Conservation (phyloP, 164 flowering plant genomes). For the Vitis riparia region DNA sequence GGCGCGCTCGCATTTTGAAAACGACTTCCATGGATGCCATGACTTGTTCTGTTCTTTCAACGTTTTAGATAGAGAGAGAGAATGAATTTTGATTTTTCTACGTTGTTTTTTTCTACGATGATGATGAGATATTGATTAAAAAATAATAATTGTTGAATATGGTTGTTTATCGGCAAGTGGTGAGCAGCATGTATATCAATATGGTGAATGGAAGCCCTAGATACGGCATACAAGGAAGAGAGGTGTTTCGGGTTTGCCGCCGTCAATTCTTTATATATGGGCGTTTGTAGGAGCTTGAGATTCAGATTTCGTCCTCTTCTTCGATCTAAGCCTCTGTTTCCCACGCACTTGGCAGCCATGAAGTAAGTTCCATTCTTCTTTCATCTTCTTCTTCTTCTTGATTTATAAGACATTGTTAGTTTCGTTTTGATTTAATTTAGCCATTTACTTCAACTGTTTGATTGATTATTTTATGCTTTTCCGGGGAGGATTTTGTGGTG, state of each 20-base stretch:
- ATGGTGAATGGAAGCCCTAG: too few relatives aligned
- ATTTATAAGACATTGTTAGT: neutral
- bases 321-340: constrained; percentile 16
- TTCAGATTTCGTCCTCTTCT: neutral
- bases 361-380: constrained; percentile 19
- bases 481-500: neutral
- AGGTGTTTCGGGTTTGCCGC: neutral
- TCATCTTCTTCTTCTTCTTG: neutral
- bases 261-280: constrained; percentile 13
- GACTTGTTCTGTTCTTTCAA: too few relatives aligned
- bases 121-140: too few relatives aligned
- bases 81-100: too few relatives aligned
- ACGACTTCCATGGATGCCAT: too few relatives aligned
- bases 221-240: too few relatives aligned
- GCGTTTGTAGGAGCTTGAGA: neutral
- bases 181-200: too few relatives aligned
- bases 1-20: too few relatives aligned
- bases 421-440: neutral
- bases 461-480: neutral
- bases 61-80: too few relatives aligned
- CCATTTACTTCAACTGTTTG: neutral
- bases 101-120: too few relatives aligned
- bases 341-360: constrained; percentile 25
- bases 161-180: too few relatives aligned
- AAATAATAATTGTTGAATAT: too few relatives aligned